These are phyloP conservation scores for Geotrichum siamense DNA, from an alignment of 1,139 yeast genomes.

Conservation along the genomic window DNA sequence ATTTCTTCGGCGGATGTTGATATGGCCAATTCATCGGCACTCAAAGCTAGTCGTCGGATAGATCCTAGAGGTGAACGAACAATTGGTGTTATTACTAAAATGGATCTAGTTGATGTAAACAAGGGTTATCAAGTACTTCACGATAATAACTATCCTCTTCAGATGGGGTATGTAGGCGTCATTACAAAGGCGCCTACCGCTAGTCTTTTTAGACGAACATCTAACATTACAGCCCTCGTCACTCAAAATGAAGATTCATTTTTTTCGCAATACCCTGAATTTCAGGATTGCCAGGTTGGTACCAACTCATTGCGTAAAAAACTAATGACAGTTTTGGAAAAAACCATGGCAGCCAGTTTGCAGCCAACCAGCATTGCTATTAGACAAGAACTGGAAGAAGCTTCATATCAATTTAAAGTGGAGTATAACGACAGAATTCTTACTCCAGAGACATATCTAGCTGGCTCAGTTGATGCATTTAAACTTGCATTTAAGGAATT, in stretches of 20 bases:
- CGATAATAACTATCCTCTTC: constrained; percentile 79
- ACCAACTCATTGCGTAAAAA: constrained; percentile 70
- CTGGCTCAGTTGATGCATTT: constrained; percentile 81
- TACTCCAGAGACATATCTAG: constrained; percentile 89
- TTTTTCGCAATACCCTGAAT: constrained; percentile 53
- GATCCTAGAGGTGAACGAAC: constrained; percentile 95
- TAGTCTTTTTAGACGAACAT: constrained; percentile 31
- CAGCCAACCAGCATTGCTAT: constrained; percentile 84
- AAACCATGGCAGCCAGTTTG: constrained; percentile 82
- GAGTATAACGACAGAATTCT: constrained; percentile 91
- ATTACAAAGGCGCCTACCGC: constrained; percentile 66
- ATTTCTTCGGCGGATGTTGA: constrained; percentile 98
- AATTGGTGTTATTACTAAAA: constrained; percentile 88
- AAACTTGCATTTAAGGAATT: constrained; percentile 84
- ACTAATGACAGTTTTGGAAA: constrained; percentile 78
- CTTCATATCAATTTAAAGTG: constrained; percentile 87
- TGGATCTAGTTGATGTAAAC: constrained; percentile 79
- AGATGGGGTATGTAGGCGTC: constrained; percentile 97
- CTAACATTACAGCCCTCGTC: constrained; percentile 31
- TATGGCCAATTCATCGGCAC: constrained; percentile 90
- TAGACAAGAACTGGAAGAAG: constrained; percentile 87
- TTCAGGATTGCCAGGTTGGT: constrained; percentile 68
- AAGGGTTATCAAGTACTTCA: constrained; percentile 61
- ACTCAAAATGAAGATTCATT: constrained; percentile 40
- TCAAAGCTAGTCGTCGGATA: constrained; percentile 83